phyloP scores from a whole-genome alignment of 2,329 filamentous ascomycete genomes.

The Ophiostoma novo-ulmi region DNA sequence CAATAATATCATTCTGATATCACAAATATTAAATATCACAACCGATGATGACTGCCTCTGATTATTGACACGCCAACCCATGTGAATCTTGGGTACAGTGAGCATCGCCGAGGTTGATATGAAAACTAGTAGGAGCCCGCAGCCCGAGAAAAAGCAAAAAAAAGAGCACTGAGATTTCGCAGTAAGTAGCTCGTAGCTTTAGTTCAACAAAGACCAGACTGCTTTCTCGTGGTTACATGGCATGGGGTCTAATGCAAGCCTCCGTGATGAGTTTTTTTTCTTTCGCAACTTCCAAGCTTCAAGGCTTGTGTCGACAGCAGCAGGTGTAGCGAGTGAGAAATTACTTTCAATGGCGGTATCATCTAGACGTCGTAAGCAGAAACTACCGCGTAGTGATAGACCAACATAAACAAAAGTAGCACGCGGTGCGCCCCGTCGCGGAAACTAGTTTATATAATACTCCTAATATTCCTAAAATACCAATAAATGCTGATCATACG shows the following conservation, averaged over 20 bases:
- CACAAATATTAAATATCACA: background rate
- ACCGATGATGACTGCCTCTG: background rate
- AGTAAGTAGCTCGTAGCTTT: background rate
- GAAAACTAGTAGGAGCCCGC: no score
- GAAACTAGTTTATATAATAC: background rate
- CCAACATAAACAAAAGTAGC: background rate
- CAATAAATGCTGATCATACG: background rate
- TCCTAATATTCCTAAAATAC: background rate
- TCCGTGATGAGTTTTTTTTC: background rate
- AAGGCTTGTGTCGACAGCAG: no score
- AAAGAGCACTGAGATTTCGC: background rate
- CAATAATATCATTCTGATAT: background rate
- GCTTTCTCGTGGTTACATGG: background rate
- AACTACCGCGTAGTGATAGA: background rate
- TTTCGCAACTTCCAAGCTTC: no score
- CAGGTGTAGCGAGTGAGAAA: background rate
- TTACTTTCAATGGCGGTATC: background rate
- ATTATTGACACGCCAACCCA: background rate
- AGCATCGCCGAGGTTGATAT: background rate
- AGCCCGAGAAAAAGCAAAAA: no score
- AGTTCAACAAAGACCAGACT: background rate
- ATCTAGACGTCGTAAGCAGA: background rate
- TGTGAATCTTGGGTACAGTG: background rate
- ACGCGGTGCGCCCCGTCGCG: constrained; percentile 9
- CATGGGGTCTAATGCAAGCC: background rate